These are phyloP conservation scores for Dryadomyces quercus-mongolicae DNA, from an alignment of 2,329 filamentous ascomycete species.

Conservation along the genomic window DNA sequence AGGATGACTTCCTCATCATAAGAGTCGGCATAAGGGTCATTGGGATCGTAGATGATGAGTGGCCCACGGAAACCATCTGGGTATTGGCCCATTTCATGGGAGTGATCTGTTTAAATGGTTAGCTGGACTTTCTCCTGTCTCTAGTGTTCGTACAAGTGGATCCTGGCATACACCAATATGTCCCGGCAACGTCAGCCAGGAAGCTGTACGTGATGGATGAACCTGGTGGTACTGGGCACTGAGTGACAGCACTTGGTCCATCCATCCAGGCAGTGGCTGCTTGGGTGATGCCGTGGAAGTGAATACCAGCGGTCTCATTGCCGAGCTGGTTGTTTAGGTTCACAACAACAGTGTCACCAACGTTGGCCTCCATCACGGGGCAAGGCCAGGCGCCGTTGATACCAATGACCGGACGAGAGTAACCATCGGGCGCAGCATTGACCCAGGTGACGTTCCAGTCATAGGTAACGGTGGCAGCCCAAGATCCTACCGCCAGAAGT, in stretches of 20 bases:
- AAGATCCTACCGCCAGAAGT: conserved; percentile 14
- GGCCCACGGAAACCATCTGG: conserved; percentile 54
- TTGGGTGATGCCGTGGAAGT: conserved; percentile 49
- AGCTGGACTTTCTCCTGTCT: not conserved
- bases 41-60: conserved; percentile 46
- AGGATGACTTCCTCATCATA: conserved; percentile 49
- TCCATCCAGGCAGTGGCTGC: conserved; percentile 44
- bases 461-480: conserved; percentile 21
- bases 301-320: conserved; percentile 39
- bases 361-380: conserved; percentile 38
- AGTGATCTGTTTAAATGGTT: conserved; percentile 34
- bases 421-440: conserved; percentile 24
- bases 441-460: conserved; percentile 30
- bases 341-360: conserved; percentile 37
- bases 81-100: conserved; percentile 52
- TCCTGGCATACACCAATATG: conserved; percentile 20
- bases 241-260: conserved; percentile 40
- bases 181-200: conserved; percentile 20
- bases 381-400: conserved; percentile 53
- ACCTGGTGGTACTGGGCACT: conserved; percentile 41
- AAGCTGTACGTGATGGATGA: conserved; percentile 41
- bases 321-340: conserved; percentile 36
- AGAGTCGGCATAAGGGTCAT: conserved; percentile 36
- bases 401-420: conserved; percentile 27
- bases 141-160: conserved; percentile 29